phyloP scores from a whole-genome alignment of 2,329 filamentous ascomycete species.

The Fusarium continuum region DNA sequence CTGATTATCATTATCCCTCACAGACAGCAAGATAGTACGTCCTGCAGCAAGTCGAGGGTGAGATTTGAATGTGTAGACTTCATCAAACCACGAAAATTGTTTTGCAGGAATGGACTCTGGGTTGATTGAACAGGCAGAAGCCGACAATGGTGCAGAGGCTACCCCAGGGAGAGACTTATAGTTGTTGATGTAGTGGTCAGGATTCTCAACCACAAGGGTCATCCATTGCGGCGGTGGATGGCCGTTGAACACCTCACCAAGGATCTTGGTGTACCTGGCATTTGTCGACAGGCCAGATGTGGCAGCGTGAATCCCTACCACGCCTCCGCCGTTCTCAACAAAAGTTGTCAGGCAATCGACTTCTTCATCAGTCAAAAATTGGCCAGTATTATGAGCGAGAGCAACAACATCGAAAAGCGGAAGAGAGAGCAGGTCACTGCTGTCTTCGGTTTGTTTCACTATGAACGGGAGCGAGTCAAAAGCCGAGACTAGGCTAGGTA shows the following conservation, averaged over 20 bases:
- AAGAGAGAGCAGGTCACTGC: neutral
- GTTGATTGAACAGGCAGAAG: neutral
- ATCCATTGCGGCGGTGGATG: conserved; percentile 26
- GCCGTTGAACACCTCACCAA: conserved; percentile 10
- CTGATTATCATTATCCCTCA: fast-evolving
- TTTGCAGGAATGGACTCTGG: fast-evolving
- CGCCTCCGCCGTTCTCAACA: conserved; percentile 9
- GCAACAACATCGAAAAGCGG: neutral
- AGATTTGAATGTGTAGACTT: conserved; percentile 21
- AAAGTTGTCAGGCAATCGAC: neutral
- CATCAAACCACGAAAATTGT: conserved; percentile 13
- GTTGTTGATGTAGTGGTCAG: neutral
- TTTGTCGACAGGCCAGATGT: neutral
- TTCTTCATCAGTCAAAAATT: neutral
- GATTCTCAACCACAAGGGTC: neutral
- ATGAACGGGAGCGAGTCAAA: conserved; percentile 3
- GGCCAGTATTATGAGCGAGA: conserved; percentile 18
- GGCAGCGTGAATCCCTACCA: conserved; percentile 28
- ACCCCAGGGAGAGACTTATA: neutral
- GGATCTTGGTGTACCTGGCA: conserved; percentile 2
- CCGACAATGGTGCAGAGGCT: neutral
- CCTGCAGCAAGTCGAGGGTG: neutral
- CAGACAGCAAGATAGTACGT: neutral
- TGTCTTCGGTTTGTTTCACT: conserved; percentile 10
- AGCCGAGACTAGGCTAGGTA: conserved; percentile 7